Conservation (phyloP, 495 filamentous ascomycete species). For the Bacidia rubella region DNA sequence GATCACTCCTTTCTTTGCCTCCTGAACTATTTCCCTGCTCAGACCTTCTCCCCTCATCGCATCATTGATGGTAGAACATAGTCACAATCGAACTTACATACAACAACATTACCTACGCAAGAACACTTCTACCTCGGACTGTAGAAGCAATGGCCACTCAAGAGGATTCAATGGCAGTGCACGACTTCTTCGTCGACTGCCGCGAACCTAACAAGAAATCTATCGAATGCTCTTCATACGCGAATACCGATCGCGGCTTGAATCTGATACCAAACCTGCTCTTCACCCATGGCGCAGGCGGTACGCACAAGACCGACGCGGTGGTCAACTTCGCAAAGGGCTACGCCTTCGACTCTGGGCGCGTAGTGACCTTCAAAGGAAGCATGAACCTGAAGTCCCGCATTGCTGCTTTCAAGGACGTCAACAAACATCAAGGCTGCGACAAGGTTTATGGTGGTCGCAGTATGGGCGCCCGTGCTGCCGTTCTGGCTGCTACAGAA, state of each 20-base stretch:
- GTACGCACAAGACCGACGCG: conserved; percentile 22
- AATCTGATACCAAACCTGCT: conserved; percentile 14
- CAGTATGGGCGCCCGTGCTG: conserved; percentile 30
- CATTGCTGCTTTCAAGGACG: conserved; percentile 19
- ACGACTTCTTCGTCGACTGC: too few relatives aligned
- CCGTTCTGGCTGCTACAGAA: conserved; percentile 22
- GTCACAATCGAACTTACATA: too few relatives aligned
- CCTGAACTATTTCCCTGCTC: too few relatives aligned
- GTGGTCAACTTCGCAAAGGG: conserved; percentile 22
- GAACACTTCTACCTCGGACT: too few relatives aligned
- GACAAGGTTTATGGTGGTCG: conserved; percentile 21
- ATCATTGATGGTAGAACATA: too few relatives aligned
- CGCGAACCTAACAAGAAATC: too few relatives aligned
- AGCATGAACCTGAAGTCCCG: conserved; percentile 25
- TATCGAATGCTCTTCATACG: conserved; percentile 5
- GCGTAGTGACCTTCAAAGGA: conserved; percentile 25
- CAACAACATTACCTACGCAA: too few relatives aligned
- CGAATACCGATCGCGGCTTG: neutral
- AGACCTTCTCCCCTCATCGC: too few relatives aligned
- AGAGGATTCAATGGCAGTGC: too few relatives aligned
- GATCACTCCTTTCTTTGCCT: too few relatives aligned
- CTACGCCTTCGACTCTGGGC: conserved; percentile 13
- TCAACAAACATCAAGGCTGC: neutral
- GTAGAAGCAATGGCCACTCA: too few relatives aligned
- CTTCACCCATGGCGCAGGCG: conserved; percentile 31